Evolutionary conservation across 2,329 filamentous ascomycete genomes (phyloP).

Genomic region (Cladosporium oxysporum): DNA sequence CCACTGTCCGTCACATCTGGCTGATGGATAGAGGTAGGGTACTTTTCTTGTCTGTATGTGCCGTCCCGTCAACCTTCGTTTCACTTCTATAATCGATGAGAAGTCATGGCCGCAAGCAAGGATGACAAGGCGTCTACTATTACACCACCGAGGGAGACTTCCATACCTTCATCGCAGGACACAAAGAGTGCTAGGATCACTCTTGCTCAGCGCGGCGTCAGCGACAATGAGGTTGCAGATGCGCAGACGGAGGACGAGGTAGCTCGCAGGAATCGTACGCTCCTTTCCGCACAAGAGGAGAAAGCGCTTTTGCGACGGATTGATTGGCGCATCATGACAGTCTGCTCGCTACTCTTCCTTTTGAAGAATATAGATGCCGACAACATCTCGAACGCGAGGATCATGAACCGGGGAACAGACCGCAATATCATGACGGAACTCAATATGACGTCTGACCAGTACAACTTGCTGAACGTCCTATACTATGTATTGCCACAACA

Average conservation of each 20-base stretch:
- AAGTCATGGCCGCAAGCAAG: neutral
- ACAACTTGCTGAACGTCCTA: conserved; percentile 38
- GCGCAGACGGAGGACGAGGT: neutral
- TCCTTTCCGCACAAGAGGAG: conserved; percentile 43
- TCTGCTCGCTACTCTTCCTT: conserved; percentile 40
- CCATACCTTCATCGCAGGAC: neutral
- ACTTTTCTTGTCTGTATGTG: neutral
- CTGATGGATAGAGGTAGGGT: neutral
- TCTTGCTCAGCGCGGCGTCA: neutral
- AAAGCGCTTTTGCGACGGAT: conserved; percentile 47
- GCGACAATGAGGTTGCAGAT: neutral
- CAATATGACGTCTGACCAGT: conserved; percentile 36
- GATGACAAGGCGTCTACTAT: neutral
- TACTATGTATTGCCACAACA: conserved; percentile 37
- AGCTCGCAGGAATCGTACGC: neutral
- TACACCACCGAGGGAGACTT: neutral
- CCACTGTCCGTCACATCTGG: neutral
- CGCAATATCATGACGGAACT: conserved; percentile 30
- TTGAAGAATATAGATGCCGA: conserved; percentile 38
- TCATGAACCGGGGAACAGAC: conserved; percentile 40
- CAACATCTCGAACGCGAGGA: conserved; percentile 39
- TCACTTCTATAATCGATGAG: neutral
- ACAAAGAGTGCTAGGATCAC: neutral
- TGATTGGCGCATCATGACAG: conserved; percentile 47
- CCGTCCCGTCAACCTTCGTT: neutral